Evolutionary conservation across 306 rosid species (phyloP).

Genomic region (Casuarina glauca): DNA sequence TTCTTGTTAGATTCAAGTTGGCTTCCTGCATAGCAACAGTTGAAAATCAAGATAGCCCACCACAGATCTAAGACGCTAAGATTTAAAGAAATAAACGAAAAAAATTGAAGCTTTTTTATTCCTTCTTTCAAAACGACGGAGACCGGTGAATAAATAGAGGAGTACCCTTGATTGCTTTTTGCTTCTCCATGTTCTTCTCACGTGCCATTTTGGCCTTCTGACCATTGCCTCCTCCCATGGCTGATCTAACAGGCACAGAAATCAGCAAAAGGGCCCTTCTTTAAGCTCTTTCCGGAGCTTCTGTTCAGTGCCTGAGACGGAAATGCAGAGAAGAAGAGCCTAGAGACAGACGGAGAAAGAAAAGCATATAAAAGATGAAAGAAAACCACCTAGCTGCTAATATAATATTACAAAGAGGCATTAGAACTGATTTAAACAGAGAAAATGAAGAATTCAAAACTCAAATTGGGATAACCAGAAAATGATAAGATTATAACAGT

Average conservation of each 20-base stretch:
- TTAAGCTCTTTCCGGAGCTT: too few relatives aligned
- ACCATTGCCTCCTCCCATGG: conserved; percentile 69
- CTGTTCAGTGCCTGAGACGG: too few relatives aligned
- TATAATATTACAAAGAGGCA: too few relatives aligned
- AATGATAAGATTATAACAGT: too few relatives aligned
- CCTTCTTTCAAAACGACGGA: not conserved
- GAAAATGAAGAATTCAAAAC: too few relatives aligned
- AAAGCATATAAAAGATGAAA: too few relatives aligned
- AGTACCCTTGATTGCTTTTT: conserved; percentile 42
- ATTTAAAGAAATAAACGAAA: too few relatives aligned
- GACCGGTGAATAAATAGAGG: not conserved
- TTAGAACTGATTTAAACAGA: too few relatives aligned
- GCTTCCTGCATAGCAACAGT: conserved; percentile 38
- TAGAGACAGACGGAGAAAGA: too few relatives aligned
- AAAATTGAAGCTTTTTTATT: not conserved
- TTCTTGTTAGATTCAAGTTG: conserved; percentile 63
- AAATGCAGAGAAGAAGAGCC: too few relatives aligned
- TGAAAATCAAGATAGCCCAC: not conserved
- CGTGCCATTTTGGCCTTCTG: conserved; percentile 67
- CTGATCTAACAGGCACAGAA: not conserved
- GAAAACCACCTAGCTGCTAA: too few relatives aligned
- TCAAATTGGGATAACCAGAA: too few relatives aligned
- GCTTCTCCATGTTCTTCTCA: conserved; percentile 55
- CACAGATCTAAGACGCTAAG: conserved; percentile 7
- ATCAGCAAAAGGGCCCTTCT: not conserved